Base-by-base conservation (phyloP, 768 basidiomycete genomes). In the Neoboletus brunneissimus region DNA sequence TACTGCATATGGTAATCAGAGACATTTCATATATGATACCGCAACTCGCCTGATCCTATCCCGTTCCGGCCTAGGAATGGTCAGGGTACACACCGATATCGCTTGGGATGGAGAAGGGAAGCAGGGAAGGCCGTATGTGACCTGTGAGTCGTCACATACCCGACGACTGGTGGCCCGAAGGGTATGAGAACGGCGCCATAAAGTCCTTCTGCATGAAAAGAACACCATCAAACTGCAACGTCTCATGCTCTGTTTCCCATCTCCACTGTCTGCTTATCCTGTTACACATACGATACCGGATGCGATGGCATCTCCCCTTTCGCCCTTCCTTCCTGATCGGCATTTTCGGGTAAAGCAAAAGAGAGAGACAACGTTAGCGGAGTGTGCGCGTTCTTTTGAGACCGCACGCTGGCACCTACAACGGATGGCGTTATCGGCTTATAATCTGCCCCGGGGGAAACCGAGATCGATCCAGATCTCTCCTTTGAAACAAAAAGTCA, bases 401-500 rank as follows among this genome's bases (percentile, higher is more conserved):
- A 22, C 48, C 13, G 8, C 22, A 25, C 10, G 35, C 43, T 20
- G 23, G 27, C 31, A 34, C 13, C 29, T 34, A 15, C 29, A 48
- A 41, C 15, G 46, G 40, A 63, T 53, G n/a, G 45, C 44, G 23
- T 47, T 50, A 54, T 44, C 22, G 45, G 22, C 22, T 29, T 34
- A 12, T 13, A 34, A 29, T 29, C 41, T 54, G 25, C 38, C 16
- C 34, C 56, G 62, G 65, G 22, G 12, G 57, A 42, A 15, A 22
- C 62, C 62, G 65, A 64, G 51, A 61, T 60, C 62, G 51, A 61
- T 60, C 62, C 10, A 40, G 34, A 64, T 66, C 49, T 41, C 18
- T 5, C 12, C 51, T 18, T n/a, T 29, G 25, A 23, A 23, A 38
- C 20, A 10, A 18, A 22, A 20, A 20, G 38, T n/a, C 38, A 10